Base-by-base conservation (phyloP, 805 yeast species). In the Kluyveromyces nonfermentans region DNA sequence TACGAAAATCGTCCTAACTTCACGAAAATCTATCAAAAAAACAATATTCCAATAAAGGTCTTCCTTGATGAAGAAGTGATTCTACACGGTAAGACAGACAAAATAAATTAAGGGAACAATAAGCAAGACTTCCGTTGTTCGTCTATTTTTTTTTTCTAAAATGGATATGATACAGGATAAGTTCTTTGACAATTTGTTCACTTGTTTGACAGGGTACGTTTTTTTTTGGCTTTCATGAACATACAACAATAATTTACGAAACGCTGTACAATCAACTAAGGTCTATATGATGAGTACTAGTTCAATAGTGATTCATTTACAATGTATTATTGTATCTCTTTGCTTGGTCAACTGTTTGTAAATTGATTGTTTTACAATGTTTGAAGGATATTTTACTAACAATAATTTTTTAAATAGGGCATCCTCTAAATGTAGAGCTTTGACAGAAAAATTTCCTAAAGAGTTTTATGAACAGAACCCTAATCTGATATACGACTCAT, bases 391-490 rank as follows among this genome's bases (percentile, higher is more conserved):
- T 10, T 6, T 20, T 50, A 50, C 50, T 50, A 50, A 50, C 54
- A 33, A 28, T 22, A 18, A 14, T 9, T 35, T 32, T 22, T 21
- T 39, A 15, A 28, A 28, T 33, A 50, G 51, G 19, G 63, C 65
- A 15, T 56, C 63, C 19, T 51, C 58, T 1, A 59, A 62, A 50
- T 59, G 64, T 44, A 51, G 49, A 28, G 62, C 60, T 4, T 30
- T 60, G 17, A 61, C 57, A 33, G 66, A 62, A 42, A 50, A 54
- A 37, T 55, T 80, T 40, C 83, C 84, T 7, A 48, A 56, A 3
- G 58, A 59, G 2, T 78, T 78, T 50, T 64, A 56, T 46, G 83
- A 78, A 54, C 41, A 54, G 1, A 65, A 71, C 33, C 71, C 79
- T 1, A 51, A 57, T 5, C 60, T 62, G 35, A 69, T 80, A 17